These are phyloP conservation scores for Termitomyces sp. DNA, from an alignment of 768 basidiomycete genomes.

Conservation along the genomic window DNA sequence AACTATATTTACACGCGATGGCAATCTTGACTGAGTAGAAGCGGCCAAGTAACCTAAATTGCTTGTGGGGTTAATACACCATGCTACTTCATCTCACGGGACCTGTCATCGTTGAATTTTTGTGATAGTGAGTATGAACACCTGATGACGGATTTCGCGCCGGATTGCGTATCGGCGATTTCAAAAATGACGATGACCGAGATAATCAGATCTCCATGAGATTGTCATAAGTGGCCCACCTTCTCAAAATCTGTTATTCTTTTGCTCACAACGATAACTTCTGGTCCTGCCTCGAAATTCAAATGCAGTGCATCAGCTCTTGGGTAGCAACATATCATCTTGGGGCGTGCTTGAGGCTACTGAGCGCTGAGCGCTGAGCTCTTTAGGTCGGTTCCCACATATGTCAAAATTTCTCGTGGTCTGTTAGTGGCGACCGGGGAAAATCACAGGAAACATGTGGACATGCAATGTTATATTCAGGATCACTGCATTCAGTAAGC, in stretches of 20 bases:
- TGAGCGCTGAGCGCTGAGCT: too few relatives aligned
- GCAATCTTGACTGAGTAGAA: too few relatives aligned
- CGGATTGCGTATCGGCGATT: background rate
- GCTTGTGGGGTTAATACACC: background rate
- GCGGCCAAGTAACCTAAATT: too few relatives aligned
- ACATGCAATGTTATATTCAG: too few relatives aligned
- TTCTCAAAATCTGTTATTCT: too few relatives aligned
- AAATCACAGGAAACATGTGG: background rate
- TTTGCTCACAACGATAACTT: background rate
- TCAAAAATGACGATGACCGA: background rate
- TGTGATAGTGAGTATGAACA: slow-evolving; percentile 3
- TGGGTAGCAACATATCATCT: background rate
- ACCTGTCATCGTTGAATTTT: background rate
- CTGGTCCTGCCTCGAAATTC: background rate
- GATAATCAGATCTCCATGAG: too few relatives aligned
- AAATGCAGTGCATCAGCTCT: background rate
- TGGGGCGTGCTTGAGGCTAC: background rate
- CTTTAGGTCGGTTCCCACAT: too few relatives aligned
- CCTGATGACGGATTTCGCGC: slow-evolving; percentile 4
- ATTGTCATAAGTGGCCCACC: too few relatives aligned
- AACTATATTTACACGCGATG: background rate
- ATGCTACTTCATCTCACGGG: background rate
- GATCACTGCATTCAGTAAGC: too few relatives aligned
- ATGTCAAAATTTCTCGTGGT: background rate
- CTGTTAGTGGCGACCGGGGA: too few relatives aligned